Evolutionary conservation across 2,329 filamentous ascomycete species (phyloP).

Genomic region (Huntiella omanensis): DNA sequence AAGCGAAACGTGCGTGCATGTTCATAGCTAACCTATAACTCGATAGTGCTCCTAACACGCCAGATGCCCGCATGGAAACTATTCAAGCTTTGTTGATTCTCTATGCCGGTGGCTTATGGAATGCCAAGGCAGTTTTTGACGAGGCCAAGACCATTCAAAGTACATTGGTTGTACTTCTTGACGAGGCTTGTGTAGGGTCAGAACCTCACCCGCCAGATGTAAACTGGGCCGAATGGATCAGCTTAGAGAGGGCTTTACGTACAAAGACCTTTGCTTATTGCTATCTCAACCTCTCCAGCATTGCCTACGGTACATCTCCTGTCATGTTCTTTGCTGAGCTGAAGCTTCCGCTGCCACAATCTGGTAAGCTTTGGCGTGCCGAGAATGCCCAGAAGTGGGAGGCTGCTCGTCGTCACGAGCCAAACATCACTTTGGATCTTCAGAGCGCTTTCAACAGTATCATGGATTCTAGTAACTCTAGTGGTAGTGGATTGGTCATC

Average conservation of each 20-base stretch:
- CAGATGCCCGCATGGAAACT: slow-evolving; percentile 41
- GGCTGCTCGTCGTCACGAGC: slow-evolving; percentile 32
- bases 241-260: slow-evolving; percentile 34
- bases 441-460: slow-evolving; percentile 38
- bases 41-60: slow-evolving; percentile 36
- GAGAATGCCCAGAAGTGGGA: slow-evolving; percentile 42
- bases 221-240: slow-evolving; percentile 41
- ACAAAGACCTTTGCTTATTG: slow-evolving; percentile 43
- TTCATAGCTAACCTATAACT: background rate
- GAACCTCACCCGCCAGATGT: slow-evolving; percentile 2
- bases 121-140: slow-evolving; percentile 38
- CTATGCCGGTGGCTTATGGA: slow-evolving; percentile 42
- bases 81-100: slow-evolving; percentile 44
- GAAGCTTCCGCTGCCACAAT: slow-evolving; percentile 34
- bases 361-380: slow-evolving; percentile 37
- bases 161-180: slow-evolving; percentile 35
- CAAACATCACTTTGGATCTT: slow-evolving; percentile 31
- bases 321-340: slow-evolving; percentile 39
- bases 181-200: slow-evolving; percentile 32
- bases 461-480: slow-evolving; percentile 16
- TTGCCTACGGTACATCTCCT: slow-evolving; percentile 41
- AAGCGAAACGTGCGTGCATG: background rate
- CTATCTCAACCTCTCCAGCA: slow-evolving; percentile 44
- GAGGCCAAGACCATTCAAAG: slow-evolving; percentile 42
- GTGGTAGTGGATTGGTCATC: slow-evolving; percentile 19